Conservation (phyloP, 2,329 filamentous ascomycete species). For the Paraphaeosphaeria sporulosa region DNA sequence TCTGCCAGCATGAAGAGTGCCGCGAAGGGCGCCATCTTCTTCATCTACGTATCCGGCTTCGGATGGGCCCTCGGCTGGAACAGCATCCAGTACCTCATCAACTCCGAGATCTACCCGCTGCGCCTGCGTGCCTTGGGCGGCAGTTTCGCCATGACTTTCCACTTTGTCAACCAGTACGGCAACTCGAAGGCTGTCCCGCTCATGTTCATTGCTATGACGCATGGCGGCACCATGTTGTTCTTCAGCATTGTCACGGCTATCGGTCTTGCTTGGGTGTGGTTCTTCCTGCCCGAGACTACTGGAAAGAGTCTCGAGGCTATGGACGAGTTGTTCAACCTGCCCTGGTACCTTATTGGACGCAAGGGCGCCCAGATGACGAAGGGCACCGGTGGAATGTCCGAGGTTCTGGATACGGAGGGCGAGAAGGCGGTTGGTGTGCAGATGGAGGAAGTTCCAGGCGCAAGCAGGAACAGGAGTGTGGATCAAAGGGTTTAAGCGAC, state of each 20-base stretch:
- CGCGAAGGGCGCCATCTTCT: constrained; percentile 70
- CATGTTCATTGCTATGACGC: constrained; percentile 70
- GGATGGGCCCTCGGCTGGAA: constrained; percentile 66
- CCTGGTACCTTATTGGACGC: constrained; percentile 76
- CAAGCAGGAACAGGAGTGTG: neutral
- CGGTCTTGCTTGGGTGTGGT: constrained; percentile 74
- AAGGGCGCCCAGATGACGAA: constrained; percentile 45
- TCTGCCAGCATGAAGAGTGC: constrained; percentile 60
- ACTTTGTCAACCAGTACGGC: constrained; percentile 82
- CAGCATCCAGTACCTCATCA: constrained; percentile 79
- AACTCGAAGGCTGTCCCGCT: constrained; percentile 75
- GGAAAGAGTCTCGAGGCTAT: constrained; percentile 71
- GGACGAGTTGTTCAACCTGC: constrained; percentile 74
- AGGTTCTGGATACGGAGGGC: constrained; percentile 41
- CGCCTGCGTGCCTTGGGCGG: constrained; percentile 75
- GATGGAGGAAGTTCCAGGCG: constrained; percentile 30
- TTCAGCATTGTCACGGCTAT: constrained; percentile 73
- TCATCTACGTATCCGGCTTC: constrained; percentile 65
- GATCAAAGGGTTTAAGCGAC: neutral
- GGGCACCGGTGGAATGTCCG: constrained; percentile 41
- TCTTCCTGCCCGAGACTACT: constrained; percentile 76
- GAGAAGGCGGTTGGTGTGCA: constrained; percentile 40
- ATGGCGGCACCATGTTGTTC: constrained; percentile 78
- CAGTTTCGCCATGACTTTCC: constrained; percentile 77
- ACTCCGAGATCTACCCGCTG: constrained; percentile 78